A percentile compares a stretch with the other conserved stretches of the same genome.
Conservation (phyloP, 2,329 filamentous ascomycete species). For the Polychaeton citri region DNA sequence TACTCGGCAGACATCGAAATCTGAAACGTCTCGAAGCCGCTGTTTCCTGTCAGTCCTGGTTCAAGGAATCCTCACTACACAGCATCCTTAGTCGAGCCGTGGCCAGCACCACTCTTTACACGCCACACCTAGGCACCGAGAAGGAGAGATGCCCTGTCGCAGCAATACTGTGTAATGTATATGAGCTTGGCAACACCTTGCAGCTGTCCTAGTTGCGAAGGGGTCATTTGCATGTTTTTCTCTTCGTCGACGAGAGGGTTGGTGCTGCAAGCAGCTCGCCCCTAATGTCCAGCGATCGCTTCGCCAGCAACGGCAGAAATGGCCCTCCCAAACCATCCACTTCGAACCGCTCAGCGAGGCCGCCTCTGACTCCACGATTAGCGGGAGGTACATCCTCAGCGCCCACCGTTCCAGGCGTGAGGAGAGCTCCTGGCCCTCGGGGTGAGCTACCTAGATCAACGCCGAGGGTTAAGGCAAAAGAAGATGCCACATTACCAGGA, state of each 20-base stretch:
- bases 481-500: conserved; percentile 27
- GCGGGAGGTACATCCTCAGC: conserved; percentile 14
- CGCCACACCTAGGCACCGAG: too few species aligned
- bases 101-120: too few species aligned
- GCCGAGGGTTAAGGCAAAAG: conserved; percentile 10
- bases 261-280: neutral
- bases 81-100: too few species aligned
- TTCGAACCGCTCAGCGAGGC: conserved; percentile 41
- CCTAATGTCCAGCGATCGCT: conserved; percentile 11
- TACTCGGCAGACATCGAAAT: too few species aligned
- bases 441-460: conserved; percentile 26
- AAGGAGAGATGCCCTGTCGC: too few species aligned
- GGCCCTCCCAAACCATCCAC: conserved; percentile 56
- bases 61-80: too few species aligned
- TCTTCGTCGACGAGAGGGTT: neutral
- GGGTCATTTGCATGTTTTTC: neutral
- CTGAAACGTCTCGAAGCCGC: too few species aligned
- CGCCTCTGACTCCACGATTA: conserved; percentile 47
- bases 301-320: conserved; percentile 35
- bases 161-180: too few species aligned
- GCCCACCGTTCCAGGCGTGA: conserved; percentile 18
- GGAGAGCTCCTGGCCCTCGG: conserved; percentile 18
- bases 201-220: too few species aligned
- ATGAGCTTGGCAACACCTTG: too few species aligned
- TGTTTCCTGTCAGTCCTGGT: too few species aligned